Evolutionary conservation across 2,329 filamentous ascomycete species (phyloP).

Genomic region (Fusarium sp.): DNA sequence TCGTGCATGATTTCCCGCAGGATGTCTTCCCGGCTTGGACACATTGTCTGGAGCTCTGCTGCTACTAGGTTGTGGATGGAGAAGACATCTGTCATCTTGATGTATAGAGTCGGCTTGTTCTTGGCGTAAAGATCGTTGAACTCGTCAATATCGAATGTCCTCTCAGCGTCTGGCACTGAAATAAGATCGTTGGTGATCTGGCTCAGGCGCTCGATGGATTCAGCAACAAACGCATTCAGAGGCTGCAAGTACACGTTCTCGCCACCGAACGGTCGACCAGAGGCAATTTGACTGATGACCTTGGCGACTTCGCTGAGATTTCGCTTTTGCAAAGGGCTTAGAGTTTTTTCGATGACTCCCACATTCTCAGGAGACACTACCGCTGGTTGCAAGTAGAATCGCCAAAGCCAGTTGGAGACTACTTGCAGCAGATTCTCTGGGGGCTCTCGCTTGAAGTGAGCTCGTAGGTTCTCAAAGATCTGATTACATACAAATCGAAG

Average conservation of each 20-base stretch:
- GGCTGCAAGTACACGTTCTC: slow-evolving; percentile 97
- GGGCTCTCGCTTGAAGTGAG: slow-evolving; percentile 82
- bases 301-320: slow-evolving; percentile 92
- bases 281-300: slow-evolving; percentile 86
- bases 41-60: slow-evolving; percentile 79
- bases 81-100: slow-evolving; percentile 98
- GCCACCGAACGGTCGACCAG: slow-evolving; percentile 88
- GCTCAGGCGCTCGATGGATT: slow-evolving; percentile 82
- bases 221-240: slow-evolving; percentile 87
- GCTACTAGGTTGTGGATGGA: slow-evolving; percentile 91
- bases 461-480: slow-evolving; percentile 79
- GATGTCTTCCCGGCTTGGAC: slow-evolving; percentile 82
- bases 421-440: slow-evolving; percentile 81
- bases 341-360: slow-evolving; percentile 87
- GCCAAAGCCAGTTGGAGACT: slow-evolving; percentile 92
- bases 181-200: slow-evolving; percentile 82
- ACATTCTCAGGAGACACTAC: slow-evolving; percentile 90
- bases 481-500: slow-evolving; percentile 88
- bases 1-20: slow-evolving; percentile 92
- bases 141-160: slow-evolving; percentile 97
- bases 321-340: slow-evolving; percentile 91
- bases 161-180: slow-evolving; percentile 84
- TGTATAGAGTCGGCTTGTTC: slow-evolving; percentile 97
- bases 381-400: slow-evolving; percentile 89
- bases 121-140: slow-evolving; percentile 98